Conservation (phyloP, 148 eudicot genomes). For the Tetragonia tetragonoides region DNA sequence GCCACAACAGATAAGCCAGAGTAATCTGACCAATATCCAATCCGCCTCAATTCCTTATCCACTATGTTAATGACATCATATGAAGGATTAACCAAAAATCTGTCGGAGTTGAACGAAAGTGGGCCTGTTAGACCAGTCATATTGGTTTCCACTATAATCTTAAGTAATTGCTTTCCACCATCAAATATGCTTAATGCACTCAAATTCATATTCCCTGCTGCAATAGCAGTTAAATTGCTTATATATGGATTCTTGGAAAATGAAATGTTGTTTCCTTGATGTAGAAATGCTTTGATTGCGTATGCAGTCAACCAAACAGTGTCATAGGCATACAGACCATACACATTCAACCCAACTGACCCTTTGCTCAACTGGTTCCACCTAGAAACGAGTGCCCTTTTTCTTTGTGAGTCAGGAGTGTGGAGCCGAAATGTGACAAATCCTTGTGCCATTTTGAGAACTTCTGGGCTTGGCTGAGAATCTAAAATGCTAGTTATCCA, state of each 20-base stretch:
- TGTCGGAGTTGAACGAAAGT: constrained; percentile 25
- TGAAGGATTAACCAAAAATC: constrained; percentile 35
- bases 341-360: constrained; percentile 43
- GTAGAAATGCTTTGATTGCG: constrained; percentile 40
- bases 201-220: constrained; percentile 41
- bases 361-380: constrained; percentile 40
- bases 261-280: constrained; percentile 44
- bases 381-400: constrained; percentile 32
- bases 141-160: constrained; percentile 33
- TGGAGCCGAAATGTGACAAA: constrained; percentile 58
- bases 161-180: constrained; percentile 44
- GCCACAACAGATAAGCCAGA: constrained; percentile 44
- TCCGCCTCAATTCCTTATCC: constrained; percentile 24
- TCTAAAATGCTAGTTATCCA: constrained; percentile 68
- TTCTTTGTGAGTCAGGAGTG: constrained; percentile 49
- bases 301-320: constrained; percentile 64
- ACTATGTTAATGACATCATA: constrained; percentile 47
- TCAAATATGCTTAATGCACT: constrained; percentile 47
- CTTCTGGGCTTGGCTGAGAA: constrained; percentile 23
- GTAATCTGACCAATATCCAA: constrained; percentile 58
- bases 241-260: constrained; percentile 41
- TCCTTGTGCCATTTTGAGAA: constrained; percentile 36
- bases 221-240: constrained; percentile 21
- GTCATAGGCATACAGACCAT: constrained; percentile 64
- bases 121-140: constrained; percentile 43